These are phyloP conservation scores for Suillus discolor DNA, from an alignment of 768 basidiomycete species.

Conservation along the genomic window DNA sequence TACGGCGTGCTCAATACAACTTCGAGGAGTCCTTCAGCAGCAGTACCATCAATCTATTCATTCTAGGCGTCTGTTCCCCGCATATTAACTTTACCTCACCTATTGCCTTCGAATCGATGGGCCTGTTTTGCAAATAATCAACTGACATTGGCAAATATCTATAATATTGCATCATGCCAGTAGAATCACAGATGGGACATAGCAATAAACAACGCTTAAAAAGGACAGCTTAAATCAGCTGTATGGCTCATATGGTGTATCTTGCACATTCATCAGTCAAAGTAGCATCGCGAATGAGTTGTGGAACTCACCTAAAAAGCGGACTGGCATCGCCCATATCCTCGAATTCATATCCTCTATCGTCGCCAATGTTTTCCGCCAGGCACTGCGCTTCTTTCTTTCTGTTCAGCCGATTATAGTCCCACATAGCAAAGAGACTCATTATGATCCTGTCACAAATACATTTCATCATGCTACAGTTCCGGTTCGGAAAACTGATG, in stretches of 20 bases:
- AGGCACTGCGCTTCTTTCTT: constrained; percentile 48
- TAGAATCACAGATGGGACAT: background rate
- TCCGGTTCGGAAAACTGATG: constrained; percentile 9
- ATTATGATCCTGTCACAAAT: constrained; percentile 41
- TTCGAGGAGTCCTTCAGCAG: background rate
- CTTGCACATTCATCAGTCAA: background rate
- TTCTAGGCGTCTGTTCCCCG: background rate
- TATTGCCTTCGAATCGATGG: background rate
- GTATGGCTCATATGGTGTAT: background rate
- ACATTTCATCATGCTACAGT: constrained; percentile 25
- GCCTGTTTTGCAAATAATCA: background rate
- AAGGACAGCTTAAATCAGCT: background rate
- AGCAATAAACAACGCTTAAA: background rate
- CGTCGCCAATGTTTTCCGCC: constrained; percentile 44
- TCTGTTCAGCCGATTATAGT: constrained; percentile 53
- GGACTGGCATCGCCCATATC: constrained; percentile 57
- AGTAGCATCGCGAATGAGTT: background rate
- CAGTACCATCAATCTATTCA: background rate
- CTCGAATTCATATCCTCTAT: constrained; percentile 41
- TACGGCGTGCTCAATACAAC: background rate
- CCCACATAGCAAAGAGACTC: constrained; percentile 47
- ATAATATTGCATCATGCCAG: background rate
- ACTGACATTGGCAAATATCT: background rate
- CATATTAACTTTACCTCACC: background rate
- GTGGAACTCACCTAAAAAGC: constrained; percentile 45